Conservation (phyloP, 148 eudicot genomes). For the Drosera capensis region DNA sequence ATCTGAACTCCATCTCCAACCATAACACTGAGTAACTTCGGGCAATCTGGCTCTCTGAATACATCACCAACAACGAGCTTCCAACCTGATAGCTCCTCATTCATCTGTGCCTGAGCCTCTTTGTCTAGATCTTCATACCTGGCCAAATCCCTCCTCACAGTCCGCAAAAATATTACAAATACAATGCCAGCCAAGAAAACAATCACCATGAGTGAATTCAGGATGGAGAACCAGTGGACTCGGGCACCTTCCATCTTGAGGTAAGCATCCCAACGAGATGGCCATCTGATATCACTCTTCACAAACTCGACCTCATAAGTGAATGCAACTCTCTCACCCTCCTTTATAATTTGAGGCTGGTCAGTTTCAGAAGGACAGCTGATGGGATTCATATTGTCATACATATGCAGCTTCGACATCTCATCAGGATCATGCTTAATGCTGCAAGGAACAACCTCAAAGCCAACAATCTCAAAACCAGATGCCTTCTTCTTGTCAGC, state of each 20-base stretch:
- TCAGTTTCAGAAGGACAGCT: conserved; percentile 38
- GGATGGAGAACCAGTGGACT: conserved; percentile 51
- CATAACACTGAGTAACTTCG: conserved; percentile 51
- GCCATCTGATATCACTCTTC: conserved; percentile 47
- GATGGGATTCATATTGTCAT: conserved; percentile 25
- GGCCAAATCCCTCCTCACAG: conserved; percentile 49
- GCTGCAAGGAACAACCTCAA: conserved; percentile 57
- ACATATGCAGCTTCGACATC: conserved; percentile 40
- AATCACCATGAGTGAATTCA: conserved; percentile 53
- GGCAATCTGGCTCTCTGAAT: conserved; percentile 37
- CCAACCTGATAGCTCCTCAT: conserved; percentile 65
- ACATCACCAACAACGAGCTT: conserved; percentile 69
- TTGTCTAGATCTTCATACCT: conserved; percentile 49
- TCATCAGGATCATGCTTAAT: conserved; percentile 35
- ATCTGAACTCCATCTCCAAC: conserved; percentile 56
- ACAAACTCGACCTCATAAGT: conserved; percentile 56
- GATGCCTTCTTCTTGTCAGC: conserved; percentile 36
- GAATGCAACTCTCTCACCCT: conserved; percentile 37
- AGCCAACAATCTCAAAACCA: conserved; percentile 46
- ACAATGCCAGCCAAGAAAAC: conserved; percentile 55
- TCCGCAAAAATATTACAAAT: conserved; percentile 43
- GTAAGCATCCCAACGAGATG: conserved; percentile 68
- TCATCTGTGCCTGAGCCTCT: conserved; percentile 64
- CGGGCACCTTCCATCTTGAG: conserved; percentile 47
- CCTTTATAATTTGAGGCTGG: conserved; percentile 38